Evolutionary conservation across 352 stramenopile genomes (phyloP).

Genomic region (Saprolegnia parasitica): DNA sequence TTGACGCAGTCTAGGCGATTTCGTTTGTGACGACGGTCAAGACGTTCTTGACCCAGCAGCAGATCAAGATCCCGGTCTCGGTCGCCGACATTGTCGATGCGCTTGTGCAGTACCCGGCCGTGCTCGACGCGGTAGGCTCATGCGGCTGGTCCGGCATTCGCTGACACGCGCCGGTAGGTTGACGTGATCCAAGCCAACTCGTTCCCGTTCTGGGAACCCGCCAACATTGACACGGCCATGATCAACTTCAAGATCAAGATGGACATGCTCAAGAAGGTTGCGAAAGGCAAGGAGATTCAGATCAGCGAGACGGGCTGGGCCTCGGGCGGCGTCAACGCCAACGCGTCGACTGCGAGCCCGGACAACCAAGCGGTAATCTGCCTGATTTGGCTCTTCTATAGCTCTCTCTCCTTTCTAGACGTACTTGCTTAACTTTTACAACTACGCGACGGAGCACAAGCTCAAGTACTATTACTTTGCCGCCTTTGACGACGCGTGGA

Average conservation of each 20-base stretch:
- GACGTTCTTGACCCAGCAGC: slow-evolving; percentile 52
- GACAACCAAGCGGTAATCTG: slow-evolving; percentile 47
- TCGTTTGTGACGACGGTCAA: slow-evolving; percentile 73
- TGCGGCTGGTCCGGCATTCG: not conserved
- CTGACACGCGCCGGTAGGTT: slow-evolving; percentile 16
- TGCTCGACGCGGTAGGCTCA: slow-evolving; percentile 43
- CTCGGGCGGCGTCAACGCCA: slow-evolving; percentile 51
- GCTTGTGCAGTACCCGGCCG: slow-evolving; percentile 68
- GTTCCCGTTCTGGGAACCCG: slow-evolving; percentile 82
- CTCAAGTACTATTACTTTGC: slow-evolving; percentile 89
- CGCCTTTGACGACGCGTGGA: slow-evolving; percentile 78
- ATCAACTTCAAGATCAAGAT: slow-evolving; percentile 73
- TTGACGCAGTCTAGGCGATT: slow-evolving; percentile 39
- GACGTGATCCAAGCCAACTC: slow-evolving; percentile 82
- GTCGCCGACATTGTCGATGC: slow-evolving; percentile 82
- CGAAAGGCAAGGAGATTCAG: slow-evolving; percentile 63
- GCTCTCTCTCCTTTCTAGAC: slow-evolving; percentile 30
- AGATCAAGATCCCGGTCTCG: slow-evolving; percentile 53
- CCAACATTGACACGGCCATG: slow-evolving; percentile 48
- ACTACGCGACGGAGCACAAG: slow-evolving; percentile 49
- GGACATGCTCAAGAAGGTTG: slow-evolving; percentile 56
- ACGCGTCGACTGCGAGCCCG: slow-evolving; percentile 52
- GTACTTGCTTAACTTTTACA: slow-evolving; percentile 78
- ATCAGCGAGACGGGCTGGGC: slow-evolving; percentile 83
- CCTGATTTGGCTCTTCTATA: slow-evolving; percentile 9